phyloP scores from a whole-genome alignment of 192 early-diverging fungal genomes.

The Podila clonocystis region DNA sequence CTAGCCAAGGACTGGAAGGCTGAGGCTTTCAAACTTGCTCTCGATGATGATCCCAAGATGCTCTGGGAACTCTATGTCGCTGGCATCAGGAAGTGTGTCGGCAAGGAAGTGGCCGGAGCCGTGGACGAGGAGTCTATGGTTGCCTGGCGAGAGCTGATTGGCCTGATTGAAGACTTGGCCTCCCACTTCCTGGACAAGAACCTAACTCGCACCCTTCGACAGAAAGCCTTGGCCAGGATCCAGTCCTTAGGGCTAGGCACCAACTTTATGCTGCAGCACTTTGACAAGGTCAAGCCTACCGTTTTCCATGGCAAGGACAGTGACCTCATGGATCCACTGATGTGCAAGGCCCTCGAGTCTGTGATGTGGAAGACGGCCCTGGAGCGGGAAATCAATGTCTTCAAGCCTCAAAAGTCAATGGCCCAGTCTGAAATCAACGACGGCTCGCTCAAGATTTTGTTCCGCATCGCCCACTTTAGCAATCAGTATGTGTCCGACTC shows the following conservation, averaged over 20 bases:
- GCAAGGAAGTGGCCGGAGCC: conserved; percentile 14
- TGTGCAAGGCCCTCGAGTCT: conserved; percentile 29
- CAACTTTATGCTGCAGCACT: conserved; percentile 3
- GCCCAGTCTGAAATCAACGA: conserved; percentile 24
- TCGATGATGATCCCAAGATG: conserved; percentile 10
- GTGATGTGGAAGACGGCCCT: conserved; percentile 29
- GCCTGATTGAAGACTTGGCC: conserved; percentile 25
- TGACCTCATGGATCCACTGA: conserved; percentile 21
- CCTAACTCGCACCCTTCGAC: conserved; percentile 12
- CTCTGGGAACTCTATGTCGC: conserved; percentile 8
- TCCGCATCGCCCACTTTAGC: conserved; percentile 27
- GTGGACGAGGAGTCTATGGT: conserved; percentile 7
- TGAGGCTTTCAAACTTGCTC: conserved; percentile 4
- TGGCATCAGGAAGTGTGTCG: conserved; percentile 22
- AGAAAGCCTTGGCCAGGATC: conserved; percentile 24
- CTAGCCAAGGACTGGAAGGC: conserved; percentile 30
- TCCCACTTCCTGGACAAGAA: conserved; percentile 29
- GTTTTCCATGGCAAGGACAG: conserved; percentile 15
- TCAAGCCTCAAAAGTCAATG: conserved; percentile 21
- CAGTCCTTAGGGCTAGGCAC: neutral
- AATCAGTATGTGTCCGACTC: conserved; percentile 14
- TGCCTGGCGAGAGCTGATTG: conserved; percentile 30
- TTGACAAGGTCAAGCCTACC: conserved; percentile 4
- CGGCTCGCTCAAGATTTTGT: conserved; percentile 14
- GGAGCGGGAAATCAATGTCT: conserved; percentile 19